A percentile compares a stretch with the other conserved stretches of the same genome.
phyloP scores from a whole-genome alignment of 805 yeast genomes.

The Hanseniaspora valbyensis region DNA sequence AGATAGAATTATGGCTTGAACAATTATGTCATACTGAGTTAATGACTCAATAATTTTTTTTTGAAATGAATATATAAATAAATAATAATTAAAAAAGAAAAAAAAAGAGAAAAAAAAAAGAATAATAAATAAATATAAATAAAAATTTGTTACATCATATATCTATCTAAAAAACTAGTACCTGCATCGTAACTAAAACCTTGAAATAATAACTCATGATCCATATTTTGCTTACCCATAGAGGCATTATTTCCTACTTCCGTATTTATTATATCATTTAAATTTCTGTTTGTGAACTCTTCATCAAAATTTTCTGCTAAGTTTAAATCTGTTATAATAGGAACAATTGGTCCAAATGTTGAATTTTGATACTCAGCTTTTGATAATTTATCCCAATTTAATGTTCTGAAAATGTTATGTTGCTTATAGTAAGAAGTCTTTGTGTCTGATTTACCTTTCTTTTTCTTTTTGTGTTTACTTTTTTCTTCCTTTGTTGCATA shows the following conservation, averaged over 20 bases:
- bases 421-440: slow-evolving; percentile 36
- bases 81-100: background rate
- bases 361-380: slow-evolving; percentile 35
- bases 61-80: background rate
- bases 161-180: slow-evolving; percentile 28
- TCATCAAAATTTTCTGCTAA: slow-evolving; percentile 76
- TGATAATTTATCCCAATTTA: slow-evolving; percentile 56
- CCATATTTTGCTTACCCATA: background rate
- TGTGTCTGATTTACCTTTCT: slow-evolving; percentile 25
- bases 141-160: slow-evolving; percentile 20
- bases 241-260: slow-evolving; percentile 14
- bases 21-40: background rate
- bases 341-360: slow-evolving; percentile 66
- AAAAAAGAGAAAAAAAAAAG: background rate
- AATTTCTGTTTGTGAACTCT: slow-evolving; percentile 63
- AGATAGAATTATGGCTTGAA: too few species aligned
- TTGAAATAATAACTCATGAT: slow-evolving; percentile 22
- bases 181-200: slow-evolving; percentile 32
- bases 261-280: slow-evolving; percentile 29
- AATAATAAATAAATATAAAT: background rate
- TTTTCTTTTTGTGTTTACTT: slow-evolving; percentile 16
- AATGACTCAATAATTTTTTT: background rate
- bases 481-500: slow-evolving; percentile 10
- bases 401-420: slow-evolving; percentile 66
- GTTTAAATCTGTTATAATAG: slow-evolving; percentile 67